phyloP scores from a whole-genome alignment of 2,329 filamentous ascomycete genomes.

The Podosphaera fusca region DNA sequence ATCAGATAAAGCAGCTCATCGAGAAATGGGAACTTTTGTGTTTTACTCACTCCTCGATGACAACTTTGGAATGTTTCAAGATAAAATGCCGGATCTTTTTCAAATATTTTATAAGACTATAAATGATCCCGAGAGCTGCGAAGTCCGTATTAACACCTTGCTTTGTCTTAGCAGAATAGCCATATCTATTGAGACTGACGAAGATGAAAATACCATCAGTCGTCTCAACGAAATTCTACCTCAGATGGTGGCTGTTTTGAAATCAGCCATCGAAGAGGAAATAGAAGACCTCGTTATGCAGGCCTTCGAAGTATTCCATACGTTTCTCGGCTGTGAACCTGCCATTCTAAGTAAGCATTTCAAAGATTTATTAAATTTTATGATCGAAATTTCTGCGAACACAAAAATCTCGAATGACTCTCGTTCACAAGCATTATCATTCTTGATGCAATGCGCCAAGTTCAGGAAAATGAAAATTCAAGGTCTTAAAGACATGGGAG shows the following conservation, averaged over 20 bases:
- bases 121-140: slow-evolving; percentile 68
- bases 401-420: slow-evolving; percentile 62
- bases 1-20: slow-evolving; percentile 50
- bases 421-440: slow-evolving; percentile 71
- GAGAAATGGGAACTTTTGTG: slow-evolving; percentile 81
- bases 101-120: slow-evolving; percentile 70
- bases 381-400: slow-evolving; percentile 68
- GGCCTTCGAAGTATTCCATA: slow-evolving; percentile 93
- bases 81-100: slow-evolving; percentile 61
- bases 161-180: slow-evolving; percentile 72
- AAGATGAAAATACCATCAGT: slow-evolving; percentile 50
- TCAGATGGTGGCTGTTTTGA: slow-evolving; percentile 71
- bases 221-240: slow-evolving; percentile 65
- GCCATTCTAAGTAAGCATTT: slow-evolving; percentile 67
- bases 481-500: slow-evolving; percentile 59
- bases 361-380: slow-evolving; percentile 75
- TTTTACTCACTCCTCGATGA: slow-evolving; percentile 80
- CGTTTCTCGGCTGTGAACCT: slow-evolving; percentile 72
- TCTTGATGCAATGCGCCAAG: slow-evolving; percentile 77
- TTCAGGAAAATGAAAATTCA: slow-evolving; percentile 94
- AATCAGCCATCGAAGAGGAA: slow-evolving; percentile 53
- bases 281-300: slow-evolving; percentile 79
- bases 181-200: slow-evolving; percentile 69
- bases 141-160: slow-evolving; percentile 88
- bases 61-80: slow-evolving; percentile 61